Evolutionary conservation across 805 yeast species (phyloP), one percentile per base, ranked within the genome.

Genomic region (Ogataea parapolymorpha): DNA sequence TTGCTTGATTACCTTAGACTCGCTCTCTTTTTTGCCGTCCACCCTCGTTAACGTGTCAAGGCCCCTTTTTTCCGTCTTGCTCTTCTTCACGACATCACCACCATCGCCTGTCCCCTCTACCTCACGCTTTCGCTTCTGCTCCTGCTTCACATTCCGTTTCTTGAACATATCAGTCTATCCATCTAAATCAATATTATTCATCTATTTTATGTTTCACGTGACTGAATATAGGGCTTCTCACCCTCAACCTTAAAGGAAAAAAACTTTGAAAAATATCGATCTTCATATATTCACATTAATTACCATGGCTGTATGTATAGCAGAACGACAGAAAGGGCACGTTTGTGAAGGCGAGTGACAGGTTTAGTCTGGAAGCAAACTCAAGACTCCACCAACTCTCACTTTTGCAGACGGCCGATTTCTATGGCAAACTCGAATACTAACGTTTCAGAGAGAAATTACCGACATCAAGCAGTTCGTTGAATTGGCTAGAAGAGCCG

Each of bases 401-500:
- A 20, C 22, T 20, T 20, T 20, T 20, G 9, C 22, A 20, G 22
- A 20, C 22, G 22, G 22, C 22, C 22, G 8, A 20, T 20, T 20
- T 20, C 22, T 20, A 8, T 2, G 9, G 8, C 26, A 25, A 14
- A 33, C 27, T 25, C 14, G 3, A 20, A 25, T 49, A 55, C 58
- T 57, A 56, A 51, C 56, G 15, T 28, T 16, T 20, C 22, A 61
- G 66, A 65, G 59, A 57, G 95, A 91, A 81, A 85, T 93, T 70
- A 86, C 87, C 68, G 96, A 90, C 74, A 89, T 93, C 79, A 93
- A 93, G 77, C 85, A 86, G 77, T 89, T 93, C 78, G 87, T 93
- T 72, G 95, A 87, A 77, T 82, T 89, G 72, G 88, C 93, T 70
- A 84, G 89, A 81, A 83, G 97, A 81, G 80, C 89, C 66, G 98